Evolutionary conservation across 2,329 filamentous ascomycete species (phyloP).

Genomic region (Sporothrix euskadiensis): DNA sequence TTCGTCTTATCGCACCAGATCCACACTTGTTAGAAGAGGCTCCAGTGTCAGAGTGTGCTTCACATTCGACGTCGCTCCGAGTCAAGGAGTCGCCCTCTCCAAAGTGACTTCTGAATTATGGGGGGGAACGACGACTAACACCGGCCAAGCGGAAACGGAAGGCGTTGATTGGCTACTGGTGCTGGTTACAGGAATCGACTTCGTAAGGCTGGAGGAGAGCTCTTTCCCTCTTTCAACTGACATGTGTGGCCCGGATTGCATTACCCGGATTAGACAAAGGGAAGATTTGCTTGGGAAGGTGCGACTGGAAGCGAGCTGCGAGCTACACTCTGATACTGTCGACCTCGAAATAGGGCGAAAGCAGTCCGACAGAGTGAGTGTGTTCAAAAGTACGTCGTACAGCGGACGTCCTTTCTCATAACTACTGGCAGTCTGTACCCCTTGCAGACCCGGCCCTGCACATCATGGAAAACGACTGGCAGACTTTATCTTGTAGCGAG

Average conservation of each 20-base stretch:
- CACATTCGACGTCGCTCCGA: neutral
- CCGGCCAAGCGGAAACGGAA: neutral
- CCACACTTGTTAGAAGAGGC: too few species aligned
- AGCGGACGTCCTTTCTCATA: neutral
- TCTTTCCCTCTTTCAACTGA: neutral
- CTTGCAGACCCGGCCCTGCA: neutral
- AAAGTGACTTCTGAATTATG: neutral
- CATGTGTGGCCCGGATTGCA: constrained; percentile 2
- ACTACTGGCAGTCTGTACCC: neutral
- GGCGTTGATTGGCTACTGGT: neutral
- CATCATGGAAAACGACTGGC: constrained; percentile 21
- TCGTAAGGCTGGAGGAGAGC: neutral
- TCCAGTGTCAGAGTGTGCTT: too few species aligned
- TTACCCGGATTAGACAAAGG: constrained; percentile 20
- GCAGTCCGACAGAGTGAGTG: neutral
- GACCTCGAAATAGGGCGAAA: neutral
- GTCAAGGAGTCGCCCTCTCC: constrained; percentile 3
- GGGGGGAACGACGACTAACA: neutral
- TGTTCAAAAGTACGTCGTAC: neutral
- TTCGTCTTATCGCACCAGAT: neutral
- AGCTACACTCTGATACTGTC: neutral
- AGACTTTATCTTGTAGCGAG: constrained; percentile 12
- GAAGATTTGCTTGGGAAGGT: neutral
- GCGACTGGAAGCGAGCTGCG: neutral
- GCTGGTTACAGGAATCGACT: neutral